Conservation (phyloP, 139 green algal species). For the Eudorina sp. region DNA sequence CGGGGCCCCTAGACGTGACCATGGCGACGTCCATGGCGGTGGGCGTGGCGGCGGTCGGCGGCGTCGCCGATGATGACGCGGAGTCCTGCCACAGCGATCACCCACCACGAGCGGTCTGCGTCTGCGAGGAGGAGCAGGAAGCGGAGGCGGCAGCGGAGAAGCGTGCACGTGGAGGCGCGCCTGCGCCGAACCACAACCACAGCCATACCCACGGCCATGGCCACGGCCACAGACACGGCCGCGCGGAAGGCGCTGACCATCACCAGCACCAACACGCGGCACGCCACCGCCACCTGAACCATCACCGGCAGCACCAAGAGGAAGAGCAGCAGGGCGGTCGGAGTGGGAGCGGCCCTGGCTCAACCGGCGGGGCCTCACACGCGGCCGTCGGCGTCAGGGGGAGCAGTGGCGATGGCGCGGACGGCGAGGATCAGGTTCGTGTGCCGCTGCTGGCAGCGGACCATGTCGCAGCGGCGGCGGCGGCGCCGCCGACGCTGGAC, state of each 20-base stretch:
- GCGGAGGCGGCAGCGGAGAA: not conserved
- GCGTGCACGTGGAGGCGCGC: not conserved
- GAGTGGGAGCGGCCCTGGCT: not conserved
- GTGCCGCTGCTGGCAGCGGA: not conserved
- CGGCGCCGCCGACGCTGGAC: not conserved
- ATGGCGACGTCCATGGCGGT: not conserved
- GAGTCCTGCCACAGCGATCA: constrained; percentile 40
- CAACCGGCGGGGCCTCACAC: not conserved
- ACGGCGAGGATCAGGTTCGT: not conserved
- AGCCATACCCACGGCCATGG: not conserved
- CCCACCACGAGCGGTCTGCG: constrained; percentile 2
- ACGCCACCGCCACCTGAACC: not conserved
- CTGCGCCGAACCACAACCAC: not conserved
- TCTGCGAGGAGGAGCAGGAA: constrained; percentile 20
- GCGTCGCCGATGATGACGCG: not conserved
- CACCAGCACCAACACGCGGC: not conserved
- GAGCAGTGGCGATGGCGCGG: not conserved
- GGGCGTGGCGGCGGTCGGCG: not conserved
- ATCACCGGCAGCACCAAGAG: no score
- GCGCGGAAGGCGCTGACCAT: not conserved
- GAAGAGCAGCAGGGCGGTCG: no score
- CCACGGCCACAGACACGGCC: not conserved
- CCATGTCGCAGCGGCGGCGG: not conserved
- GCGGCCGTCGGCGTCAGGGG: not conserved
- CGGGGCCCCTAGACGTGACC: no score